Base-by-base conservation (phyloP, 2,329 filamentous ascomycete genomes). In the Aspergillus latus region DNA sequence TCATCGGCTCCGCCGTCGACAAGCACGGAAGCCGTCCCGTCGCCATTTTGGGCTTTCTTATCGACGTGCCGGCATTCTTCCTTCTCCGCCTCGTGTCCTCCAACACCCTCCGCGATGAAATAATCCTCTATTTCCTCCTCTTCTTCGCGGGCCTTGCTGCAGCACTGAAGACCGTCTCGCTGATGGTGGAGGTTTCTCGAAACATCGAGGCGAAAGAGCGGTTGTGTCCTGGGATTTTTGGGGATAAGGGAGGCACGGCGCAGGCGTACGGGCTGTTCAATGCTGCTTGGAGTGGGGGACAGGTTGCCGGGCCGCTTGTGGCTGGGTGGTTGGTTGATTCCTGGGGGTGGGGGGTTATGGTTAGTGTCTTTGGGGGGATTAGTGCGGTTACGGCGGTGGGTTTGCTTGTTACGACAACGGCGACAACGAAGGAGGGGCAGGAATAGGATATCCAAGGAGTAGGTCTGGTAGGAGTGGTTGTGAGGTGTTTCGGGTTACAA, bases 151-250 rank as follows among this genome's bases (percentile, higher is more conserved):
- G 88, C 0, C 60, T 82, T 2, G 78, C 79, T 0, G 70, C 88
- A 1, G 78, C 81, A 0, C 74, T 88, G 8, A 78, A 82, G 0
- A 80, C 86, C 62, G 83, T 86, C 1, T 83, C 87, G 0, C 71
- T 89, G 29, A 88, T 90, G 84, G 87, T 87, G 0, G 88, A 90
- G 73, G 84, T 91, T 45, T 79, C 79, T 2, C 79, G 80, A 45
- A 74, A 82, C 1, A 79, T 85, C 0, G 79, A 81, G 54, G 75
- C 73, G 1, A 83, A 84, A 64, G 83, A 85, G 62, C 74, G 71
- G 53, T 73, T 76, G 44, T 70, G 72, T 5, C 76, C 78, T 1
- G 75, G 76, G 1, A 69, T 80, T 5, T 85, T 84, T 64, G 83
- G 83, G 1, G 69, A 69, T 16, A 79, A 77, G 54, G 81, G 82